Base-by-base conservation (phyloP, 2,329 filamentous ascomycete species). In the Nannizzia gypsea region DNA sequence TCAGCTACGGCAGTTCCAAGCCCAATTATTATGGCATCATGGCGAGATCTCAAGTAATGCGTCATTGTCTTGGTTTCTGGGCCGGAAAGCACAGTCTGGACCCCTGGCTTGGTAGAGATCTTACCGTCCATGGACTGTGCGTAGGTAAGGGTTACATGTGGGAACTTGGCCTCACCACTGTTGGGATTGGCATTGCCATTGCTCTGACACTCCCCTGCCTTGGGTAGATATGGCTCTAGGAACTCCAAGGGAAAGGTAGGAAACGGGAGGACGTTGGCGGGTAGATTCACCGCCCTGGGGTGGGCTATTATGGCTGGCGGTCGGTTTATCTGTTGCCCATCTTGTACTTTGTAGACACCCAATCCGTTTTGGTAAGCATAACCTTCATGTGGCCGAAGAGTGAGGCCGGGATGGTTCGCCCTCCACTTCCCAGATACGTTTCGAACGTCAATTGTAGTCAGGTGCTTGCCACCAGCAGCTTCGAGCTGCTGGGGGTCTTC, bases 21-120 rank as follows among this genome's bases (percentile, higher is more conserved):
- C 15, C 92, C 92, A 40, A 97, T 79, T 26, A 95, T 79, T 66
- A 97, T 95, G 22, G 89, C 90, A 63, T 88, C 84, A 74, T 97
- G 90, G 13, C 81, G 82, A 8, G 86, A 85, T 66, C 92, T 89
- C n/a, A 97, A 82, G 70, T 88, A 89, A 72, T 97, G 92, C 0
- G 92, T 97, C 89, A 97, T 95, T 54, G 88, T 84, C 73, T 96
- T 96, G 36, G 89, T 90, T 62, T 85, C 80, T 0, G 87, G 82
- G 1, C 91, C 91, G 0, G 92, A 97, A 13, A 97, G 81, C 0
- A 82, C 78, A 1, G 92, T 97, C 65, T 87, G 88, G n/a, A 84
- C 79, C 13, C 90, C 90, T 0, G 90, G 89, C 0, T 85, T 80
- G 28, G 92, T 80, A 1, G 90, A 83, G 57, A 95, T 80, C 59